Conservation (phyloP, 495 filamentous ascomycete species). For the Hypoxylon fuscum region DNA sequence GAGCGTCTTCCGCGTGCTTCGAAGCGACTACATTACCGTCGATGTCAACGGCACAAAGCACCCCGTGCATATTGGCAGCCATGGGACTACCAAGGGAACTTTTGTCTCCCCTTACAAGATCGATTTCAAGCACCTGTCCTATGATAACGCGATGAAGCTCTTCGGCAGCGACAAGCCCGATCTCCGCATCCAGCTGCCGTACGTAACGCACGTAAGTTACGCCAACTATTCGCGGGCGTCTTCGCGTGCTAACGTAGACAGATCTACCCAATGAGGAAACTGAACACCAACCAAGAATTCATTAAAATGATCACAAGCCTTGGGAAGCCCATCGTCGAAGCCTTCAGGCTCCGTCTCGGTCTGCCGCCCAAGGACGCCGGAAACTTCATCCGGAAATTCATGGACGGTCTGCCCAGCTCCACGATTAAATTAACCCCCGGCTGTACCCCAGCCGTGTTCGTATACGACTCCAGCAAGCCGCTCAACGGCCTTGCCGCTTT, state of each 20-base stretch:
- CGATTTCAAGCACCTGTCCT: slow-evolving; percentile 60
- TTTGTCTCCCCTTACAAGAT: too few species aligned
- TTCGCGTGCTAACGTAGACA: slow-evolving; percentile 49
- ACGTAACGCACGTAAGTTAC: slow-evolving; percentile 51
- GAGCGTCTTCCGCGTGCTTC: neutral
- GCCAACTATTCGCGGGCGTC: neutral
- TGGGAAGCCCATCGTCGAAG: slow-evolving; percentile 72
- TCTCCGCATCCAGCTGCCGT: slow-evolving; percentile 60
- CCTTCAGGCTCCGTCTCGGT: slow-evolving; percentile 66
- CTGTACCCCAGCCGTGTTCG: slow-evolving; percentile 78
- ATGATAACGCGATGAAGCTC: slow-evolving; percentile 77
- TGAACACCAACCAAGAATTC: slow-evolving; percentile 69
- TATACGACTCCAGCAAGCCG: slow-evolving; percentile 74
- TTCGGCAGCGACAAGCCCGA: slow-evolving; percentile 96
- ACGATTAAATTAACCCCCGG: slow-evolving; percentile 70
- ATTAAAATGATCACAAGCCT: slow-evolving; percentile 74
- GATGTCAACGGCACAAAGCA: slow-evolving; percentile 11
- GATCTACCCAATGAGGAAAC: slow-evolving; percentile 71
- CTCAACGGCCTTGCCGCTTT: slow-evolving; percentile 76
- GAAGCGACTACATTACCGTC: neutral
- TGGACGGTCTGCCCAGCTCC: slow-evolving; percentile 67
- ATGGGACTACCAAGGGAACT: too few species aligned
- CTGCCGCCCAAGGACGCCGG: slow-evolving; percentile 51
- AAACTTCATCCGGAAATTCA: slow-evolving; percentile 72
- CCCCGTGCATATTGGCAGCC: too few species aligned